These are phyloP conservation scores for Strobilomyces dryophilus DNA, from an alignment of 768 basidiomycete genomes.

Conservation along the genomic window DNA sequence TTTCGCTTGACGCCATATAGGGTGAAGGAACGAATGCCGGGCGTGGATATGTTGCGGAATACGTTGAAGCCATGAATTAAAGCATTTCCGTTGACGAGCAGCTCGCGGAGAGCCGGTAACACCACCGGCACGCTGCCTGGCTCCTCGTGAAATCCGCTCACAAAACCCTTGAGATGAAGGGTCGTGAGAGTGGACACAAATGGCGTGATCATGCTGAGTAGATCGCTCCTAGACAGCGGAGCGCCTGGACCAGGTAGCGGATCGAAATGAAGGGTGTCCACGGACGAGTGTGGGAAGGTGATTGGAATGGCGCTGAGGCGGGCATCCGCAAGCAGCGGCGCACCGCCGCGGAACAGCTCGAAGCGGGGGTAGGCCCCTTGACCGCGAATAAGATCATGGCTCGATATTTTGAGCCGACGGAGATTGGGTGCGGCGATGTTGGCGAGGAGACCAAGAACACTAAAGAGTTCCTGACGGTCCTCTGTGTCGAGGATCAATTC, in stretches of 20 bases:
- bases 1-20: constrained; percentile 26
- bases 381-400: constrained; percentile 19
- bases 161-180: constrained; percentile 31
- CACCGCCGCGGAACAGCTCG: constrained; percentile 31
- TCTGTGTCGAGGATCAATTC: constrained; percentile 30
- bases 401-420: constrained; percentile 28
- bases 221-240: constrained; percentile 25
- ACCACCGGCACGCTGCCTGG: constrained; percentile 31
- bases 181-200: constrained; percentile 26
- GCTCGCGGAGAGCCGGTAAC: constrained; percentile 26
- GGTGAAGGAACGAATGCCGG: constrained; percentile 22
- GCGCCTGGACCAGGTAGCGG: constrained; percentile 28
- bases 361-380: constrained; percentile 28
- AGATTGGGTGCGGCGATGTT: constrained; percentile 24
- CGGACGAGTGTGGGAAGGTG: constrained; percentile 24
- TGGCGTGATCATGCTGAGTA: constrained; percentile 29
- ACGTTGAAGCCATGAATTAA: constrained; percentile 32
- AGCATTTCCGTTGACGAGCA: constrained; percentile 30
- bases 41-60: constrained; percentile 34
- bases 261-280: constrained; percentile 34
- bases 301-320: constrained; percentile 33
- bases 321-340: constrained; percentile 27
- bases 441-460: constrained; percentile 20
- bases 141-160: constrained; percentile 31
- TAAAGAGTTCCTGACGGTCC: constrained; percentile 28